Evolutionary conservation across 1,139 yeast species (phyloP), one percentile per base, ranked within the genome.

Genomic region (Candida sp.): DNA sequence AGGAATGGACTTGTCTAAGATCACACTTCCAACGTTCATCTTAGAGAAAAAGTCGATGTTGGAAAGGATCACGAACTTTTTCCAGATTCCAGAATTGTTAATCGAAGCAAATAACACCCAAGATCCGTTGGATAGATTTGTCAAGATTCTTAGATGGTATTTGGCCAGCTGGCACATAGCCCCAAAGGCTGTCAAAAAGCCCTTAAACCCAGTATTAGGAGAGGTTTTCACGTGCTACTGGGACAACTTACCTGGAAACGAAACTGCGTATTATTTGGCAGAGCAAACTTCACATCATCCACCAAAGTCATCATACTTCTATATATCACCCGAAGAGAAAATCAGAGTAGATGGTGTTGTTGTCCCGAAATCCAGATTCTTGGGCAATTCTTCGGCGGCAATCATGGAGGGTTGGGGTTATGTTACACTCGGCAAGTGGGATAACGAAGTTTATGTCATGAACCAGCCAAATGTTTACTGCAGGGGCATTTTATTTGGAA

Each of bases 221-320:
- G 99, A 94, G 66, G 80, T 87, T 58, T 94, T 91, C 66, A 80
- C 90, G 12, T 88, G 97, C 63, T 93, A 89, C 66, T 94, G 99
- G 99, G 96, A 91, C 60, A 72, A 90, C 48, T 84, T 94, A 11
- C 85, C 89, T 50, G 80, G 39, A 3, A 33, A 40, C 30, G 3
- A 22, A 3, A n/a, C 45, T 4, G 97, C 98, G 0, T 93, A 80
- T 63, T 96, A 93, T 66, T 70, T 94, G 11, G 80, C 98, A 1
- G 99, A 94, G 68, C 99, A 94, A 68, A 91, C 97, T 0, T 90
- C 97, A 25, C 99, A 94, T 63, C 99, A 94, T 66, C 99, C 99
- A n/a, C 99, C 99, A 7, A 89, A 94, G 65, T 90, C 98, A 0
- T 88, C 97, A 0, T 94, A 94, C 69, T 94, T 93, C 63, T 94